These are phyloP conservation scores for Saccharomyces jurei DNA, from an alignment of 805 yeast genomes.

Conservation along the genomic window DNA sequence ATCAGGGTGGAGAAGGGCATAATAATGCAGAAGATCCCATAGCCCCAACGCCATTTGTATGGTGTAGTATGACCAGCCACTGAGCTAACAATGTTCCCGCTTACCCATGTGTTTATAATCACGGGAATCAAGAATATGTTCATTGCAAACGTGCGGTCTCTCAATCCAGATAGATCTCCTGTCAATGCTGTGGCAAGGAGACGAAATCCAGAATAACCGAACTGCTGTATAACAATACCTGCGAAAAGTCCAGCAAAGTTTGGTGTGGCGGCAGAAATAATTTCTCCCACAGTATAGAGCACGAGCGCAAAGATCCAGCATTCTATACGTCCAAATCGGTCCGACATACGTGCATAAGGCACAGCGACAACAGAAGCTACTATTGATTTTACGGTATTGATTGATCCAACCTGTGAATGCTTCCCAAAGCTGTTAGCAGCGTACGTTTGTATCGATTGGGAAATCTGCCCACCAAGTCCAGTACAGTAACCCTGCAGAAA, in stretches of 20 bases:
- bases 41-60: conserved; percentile 37
- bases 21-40: conserved; percentile 47
- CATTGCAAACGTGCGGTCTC: not conserved
- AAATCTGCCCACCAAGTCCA: conserved; percentile 1
- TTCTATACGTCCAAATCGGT: not conserved
- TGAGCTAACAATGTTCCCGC: conserved; percentile 40
- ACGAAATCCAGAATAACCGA: not conserved
- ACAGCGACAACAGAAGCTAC: not conserved
- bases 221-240: not conserved
- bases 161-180: not conserved
- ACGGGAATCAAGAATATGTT: conserved; percentile 34
- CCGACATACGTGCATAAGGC: not conserved
- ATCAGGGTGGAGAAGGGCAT: conserved; percentile 43
- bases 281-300: not conserved
- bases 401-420: not conserved
- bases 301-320: not conserved
- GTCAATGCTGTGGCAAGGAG: not conserved
- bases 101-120: conserved; percentile 57
- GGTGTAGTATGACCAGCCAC: conserved; percentile 16
- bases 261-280: not conserved
- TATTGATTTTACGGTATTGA: not conserved
- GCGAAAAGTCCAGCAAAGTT: not conserved
- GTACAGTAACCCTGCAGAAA: conserved; percentile 1
- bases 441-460: not conserved
- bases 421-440: not conserved